Base-by-base conservation (phyloP, 129 eudicot genomes). In the Helichrysum umbraculigerum region DNA sequence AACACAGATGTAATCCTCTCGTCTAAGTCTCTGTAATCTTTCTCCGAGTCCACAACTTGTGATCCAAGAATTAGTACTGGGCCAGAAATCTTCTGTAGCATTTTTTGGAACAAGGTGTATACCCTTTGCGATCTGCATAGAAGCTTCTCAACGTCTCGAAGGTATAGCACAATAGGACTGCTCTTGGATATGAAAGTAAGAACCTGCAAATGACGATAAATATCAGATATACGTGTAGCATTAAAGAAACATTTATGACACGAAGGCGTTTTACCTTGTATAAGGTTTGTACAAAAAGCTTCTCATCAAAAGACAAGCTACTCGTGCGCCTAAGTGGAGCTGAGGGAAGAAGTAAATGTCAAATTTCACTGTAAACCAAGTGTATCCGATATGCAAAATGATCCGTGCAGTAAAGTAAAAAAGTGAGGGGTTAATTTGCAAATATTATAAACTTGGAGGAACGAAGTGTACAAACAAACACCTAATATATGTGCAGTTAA, bases 231-330 rank as follows among this genome's bases (percentile, higher is more conserved):
- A 17, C 17, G 10, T 37, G 1, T 7, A 1, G 11, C 2, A 61
- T 32, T 9, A 16, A 72, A 72, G 15, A 68, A 17, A 30, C n/a
- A 6, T 6, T n/a, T 4, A 25, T n/a, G 67, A 30, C 37, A 67
- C 17, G 66, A n/a, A 44, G 39, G 29, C 0, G 42, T 21, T 56
- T n/a, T 81, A 94, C 99, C 97, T 87, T 94, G 88, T 94, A 94
- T 33, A 94, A 88, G 66, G 99, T 85, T 64, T 94, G 96, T 47
- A 94, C 78, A 39, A 94, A 72, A 75, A 91, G 88, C 79, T 94
- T 94, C 33, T 91, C 99, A 73, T 91, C 96, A 72, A 94, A 89
- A 58, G 89, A 82, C 83, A 91, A 86, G 90, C 94, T 87, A 85
- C 88, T 86, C 20, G 93, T 83, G 35, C 89, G 90, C 84, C 86